These are phyloP conservation scores for Podospora pseudopauciseta DNA, from an alignment of 495 filamentous ascomycete genomes.

Conservation along the genomic window DNA sequence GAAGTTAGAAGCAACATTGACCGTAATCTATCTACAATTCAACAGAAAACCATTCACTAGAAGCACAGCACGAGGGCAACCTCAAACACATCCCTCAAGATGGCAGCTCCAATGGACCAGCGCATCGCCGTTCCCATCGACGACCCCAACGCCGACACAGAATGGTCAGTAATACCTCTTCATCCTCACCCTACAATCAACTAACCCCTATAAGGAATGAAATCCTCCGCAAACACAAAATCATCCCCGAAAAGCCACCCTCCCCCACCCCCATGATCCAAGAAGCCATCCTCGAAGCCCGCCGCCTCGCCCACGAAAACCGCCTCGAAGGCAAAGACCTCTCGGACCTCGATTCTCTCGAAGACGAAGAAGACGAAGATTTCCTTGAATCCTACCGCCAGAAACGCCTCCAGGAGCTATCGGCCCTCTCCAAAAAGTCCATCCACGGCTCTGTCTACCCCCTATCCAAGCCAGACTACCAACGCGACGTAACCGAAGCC, in stretches of 20 bases:
- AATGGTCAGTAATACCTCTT: slow-evolving; percentile 63
- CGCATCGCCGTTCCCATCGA: slow-evolving; percentile 76
- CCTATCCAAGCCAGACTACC: slow-evolving; percentile 89
- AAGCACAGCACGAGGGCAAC: not conserved
- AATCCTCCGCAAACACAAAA: slow-evolving; percentile 90
- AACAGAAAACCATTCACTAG: not conserved
- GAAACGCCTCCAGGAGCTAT: slow-evolving; percentile 78
- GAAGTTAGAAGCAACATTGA: not conserved
- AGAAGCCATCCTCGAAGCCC: slow-evolving; percentile 84
- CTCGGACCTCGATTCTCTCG: slow-evolving; percentile 87
- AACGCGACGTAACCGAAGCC: slow-evolving; percentile 86
- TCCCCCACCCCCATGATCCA: slow-evolving; percentile 92
- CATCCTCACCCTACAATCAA: slow-evolving; percentile 10
- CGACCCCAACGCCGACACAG: slow-evolving; percentile 93
- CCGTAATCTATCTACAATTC: not conserved
- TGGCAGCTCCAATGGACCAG: slow-evolving; percentile 69
- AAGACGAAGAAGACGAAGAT: slow-evolving; percentile 86
- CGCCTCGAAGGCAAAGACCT: slow-evolving; percentile 88
- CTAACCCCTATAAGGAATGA: slow-evolving; percentile 70
- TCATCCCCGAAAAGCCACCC: slow-evolving; percentile 94
- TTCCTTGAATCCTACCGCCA: slow-evolving; percentile 85
- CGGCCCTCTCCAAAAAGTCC: slow-evolving; percentile 65
- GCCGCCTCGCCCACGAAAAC: slow-evolving; percentile 78
- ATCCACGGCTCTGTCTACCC: slow-evolving; percentile 88
- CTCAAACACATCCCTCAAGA: slow-evolving; percentile 34